phyloP scores from a whole-genome alignment of 305 asterid genomes.

The Fraxinus xanthoxyloides region DNA sequence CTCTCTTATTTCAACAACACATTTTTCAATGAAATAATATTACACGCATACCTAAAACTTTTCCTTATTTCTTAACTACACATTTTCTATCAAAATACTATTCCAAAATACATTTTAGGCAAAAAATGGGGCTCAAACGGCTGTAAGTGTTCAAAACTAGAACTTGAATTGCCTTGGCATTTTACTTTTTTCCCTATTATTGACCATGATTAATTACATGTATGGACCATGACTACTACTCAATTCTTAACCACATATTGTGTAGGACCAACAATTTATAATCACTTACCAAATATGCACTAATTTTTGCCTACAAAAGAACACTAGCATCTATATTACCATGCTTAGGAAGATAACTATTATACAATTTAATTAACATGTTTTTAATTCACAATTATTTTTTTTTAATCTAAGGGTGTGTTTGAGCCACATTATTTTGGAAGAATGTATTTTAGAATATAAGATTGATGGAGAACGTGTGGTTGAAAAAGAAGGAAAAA shows the following conservation, averaged over 20 bases:
- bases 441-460: too few species aligned
- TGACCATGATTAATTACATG: not conserved
- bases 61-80: not conserved
- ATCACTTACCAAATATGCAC: not conserved
- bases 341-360: not conserved
- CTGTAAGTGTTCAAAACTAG: not conserved
- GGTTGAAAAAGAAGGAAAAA: too few species aligned
- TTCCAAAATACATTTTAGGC: not conserved
- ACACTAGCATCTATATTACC: not conserved
- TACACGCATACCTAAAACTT: too few species aligned
- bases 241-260: not conserved
- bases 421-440: too few species aligned
- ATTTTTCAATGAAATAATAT: not conserved
- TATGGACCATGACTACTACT: not conserved
- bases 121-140: not conserved
- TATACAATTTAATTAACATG: not conserved
- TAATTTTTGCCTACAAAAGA: not conserved
- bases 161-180: not conserved
- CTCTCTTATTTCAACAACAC: not conserved
- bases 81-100: not conserved
- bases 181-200: not conserved
- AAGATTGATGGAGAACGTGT: too few species aligned
- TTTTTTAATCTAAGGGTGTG: not conserved
- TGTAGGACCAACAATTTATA: not conserved
- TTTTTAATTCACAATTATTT: not conserved